Evolutionary conservation across 441 rosid genomes (phyloP), one percentile per base, ranked within the genome.

Genomic region (Adansonia gregorii): DNA sequence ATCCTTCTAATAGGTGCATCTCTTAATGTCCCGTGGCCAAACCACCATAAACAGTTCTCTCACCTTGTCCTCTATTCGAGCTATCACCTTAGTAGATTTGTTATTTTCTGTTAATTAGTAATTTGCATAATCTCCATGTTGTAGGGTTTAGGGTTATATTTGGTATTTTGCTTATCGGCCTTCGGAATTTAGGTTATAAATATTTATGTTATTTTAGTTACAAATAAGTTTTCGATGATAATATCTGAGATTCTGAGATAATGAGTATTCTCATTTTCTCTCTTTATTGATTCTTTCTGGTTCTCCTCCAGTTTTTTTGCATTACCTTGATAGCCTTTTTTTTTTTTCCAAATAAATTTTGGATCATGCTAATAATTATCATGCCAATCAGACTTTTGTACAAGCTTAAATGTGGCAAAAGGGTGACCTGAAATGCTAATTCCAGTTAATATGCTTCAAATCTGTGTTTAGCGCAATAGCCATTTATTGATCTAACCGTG

Each of bases 381-480:
- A 15, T 35, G 48, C 22, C 22, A 7, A 12, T 65, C 69, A 65
- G 22, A 39, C 69, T 65, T 8, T 35, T 65, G 49, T 65, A 0
- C 6, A 7, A 15, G 69, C 22, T 8, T 3, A 65, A 39, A 64
- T 64, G 68, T 46, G 39, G 19, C 12, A 8, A 7, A 39, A 39
- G 69, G 12, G 46, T 39, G 2, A 35, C 48, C 22, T 2, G 48
- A 64, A 15, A 65, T 39, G 20, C 6, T n/a, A 65, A 8, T 39
- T 65, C 24, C 0, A 24, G 69, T 65, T 65, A 19, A 65, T 65
- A 43, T 65, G 49, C 69, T 63, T 63, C 67, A 31, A 55, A 31
- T 63, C 45, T 65, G 49, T 35, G 45, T 12, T 65, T 65, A 65
- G 2, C 69, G 39, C 5, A 20, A 14, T 65, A 64, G 20, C n/a